Percentiles rank a stretch among this genome's conserved stretches.
These are phyloP conservation scores for Tetracladium setigerum DNA, from an alignment of 495 filamentous ascomycete genomes.

Conservation along the genomic window DNA sequence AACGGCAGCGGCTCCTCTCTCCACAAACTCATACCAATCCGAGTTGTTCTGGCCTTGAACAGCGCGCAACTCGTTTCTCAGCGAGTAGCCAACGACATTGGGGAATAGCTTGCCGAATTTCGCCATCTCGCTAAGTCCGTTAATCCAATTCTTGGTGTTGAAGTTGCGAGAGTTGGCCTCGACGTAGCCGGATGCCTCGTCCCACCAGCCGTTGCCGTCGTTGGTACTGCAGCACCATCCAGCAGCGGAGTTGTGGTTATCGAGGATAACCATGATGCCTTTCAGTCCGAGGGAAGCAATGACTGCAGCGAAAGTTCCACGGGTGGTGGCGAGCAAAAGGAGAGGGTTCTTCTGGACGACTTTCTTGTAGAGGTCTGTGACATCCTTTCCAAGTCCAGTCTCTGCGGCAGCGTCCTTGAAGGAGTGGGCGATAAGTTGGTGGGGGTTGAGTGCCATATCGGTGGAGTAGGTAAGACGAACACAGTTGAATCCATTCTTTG, in stretches of 20 bases:
- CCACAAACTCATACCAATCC: slow-evolving; percentile 41
- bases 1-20: slow-evolving; percentile 30
- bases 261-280: slow-evolving; percentile 35
- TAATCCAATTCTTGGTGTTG: slow-evolving; percentile 35
- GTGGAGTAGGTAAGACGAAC: slow-evolving; percentile 40
- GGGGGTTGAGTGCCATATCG: slow-evolving; percentile 30
- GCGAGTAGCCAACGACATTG: slow-evolving; percentile 36
- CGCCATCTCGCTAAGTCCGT: slow-evolving; percentile 33
- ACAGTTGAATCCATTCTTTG: slow-evolving; percentile 31
- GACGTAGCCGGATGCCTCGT: slow-evolving; percentile 37
- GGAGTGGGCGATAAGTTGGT: slow-evolving; percentile 26
- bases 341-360: slow-evolving; percentile 27
- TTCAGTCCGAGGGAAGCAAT: slow-evolving; percentile 28
- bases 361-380: slow-evolving; percentile 23
- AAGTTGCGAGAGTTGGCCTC: slow-evolving; percentile 35
- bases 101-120: slow-evolving; percentile 28
- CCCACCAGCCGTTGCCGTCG: slow-evolving; percentile 40
- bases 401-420: slow-evolving; percentile 33
- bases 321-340: slow-evolving; percentile 23
- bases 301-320: slow-evolving; percentile 30
- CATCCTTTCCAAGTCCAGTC: slow-evolving; percentile 26
- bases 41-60: slow-evolving; percentile 7
- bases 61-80: slow-evolving; percentile 44
- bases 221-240: slow-evolving; percentile 34
- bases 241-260: slow-evolving; percentile 39